Evolutionary conservation across 176 grass and related monocot species (phyloP), one percentile per base, ranked within the genome.

Genomic region (Aegilops umbellulata): DNA sequence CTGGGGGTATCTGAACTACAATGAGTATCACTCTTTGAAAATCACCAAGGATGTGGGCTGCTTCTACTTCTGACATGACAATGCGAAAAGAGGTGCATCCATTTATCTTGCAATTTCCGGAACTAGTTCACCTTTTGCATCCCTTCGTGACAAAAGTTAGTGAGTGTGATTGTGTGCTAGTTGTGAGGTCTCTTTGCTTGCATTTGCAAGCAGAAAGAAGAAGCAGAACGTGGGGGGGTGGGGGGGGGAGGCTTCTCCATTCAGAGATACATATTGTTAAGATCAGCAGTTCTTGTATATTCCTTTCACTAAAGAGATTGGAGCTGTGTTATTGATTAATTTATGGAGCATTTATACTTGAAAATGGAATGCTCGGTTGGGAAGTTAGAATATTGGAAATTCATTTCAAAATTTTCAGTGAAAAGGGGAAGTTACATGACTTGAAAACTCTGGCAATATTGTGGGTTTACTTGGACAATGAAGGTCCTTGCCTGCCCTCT

Each of bases 1-100:
- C 75, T 98, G 96, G 96, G 84, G 84, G 9, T 87, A 89, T 92
- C 85, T 98, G 44, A 95, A 98, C 88, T 98, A 95, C 90, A 98
- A 98, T 55, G 91, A 94, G 26, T 90, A 92, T 60, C 91, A 92
- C 87, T 94, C 86, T 47, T 79, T 15, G 60, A 71, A 65, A 79
- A 69, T 85, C 58, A 87, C 26, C 63, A 87, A 74, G 78, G 77
- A 87, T 22, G 84, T 85, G 64, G 80, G 83, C 31, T 87, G 55
- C 86, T 67, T 88, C 74, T 89, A 55, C 80, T 82, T 84, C 78
- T 92, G 60, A 92, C 82, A 61, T 57, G 58, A 5, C 80, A 32
- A 66, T 20, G 46, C 42, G 12, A 80, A 63, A 58, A 60, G 60
- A 85, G 4, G 22, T 53, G 36, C 62, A 58, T 74, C 30, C 26